Evolutionary conservation across 1,139 yeast genomes (phyloP).

Genomic region (Saccharomyces hybrid): DNA sequence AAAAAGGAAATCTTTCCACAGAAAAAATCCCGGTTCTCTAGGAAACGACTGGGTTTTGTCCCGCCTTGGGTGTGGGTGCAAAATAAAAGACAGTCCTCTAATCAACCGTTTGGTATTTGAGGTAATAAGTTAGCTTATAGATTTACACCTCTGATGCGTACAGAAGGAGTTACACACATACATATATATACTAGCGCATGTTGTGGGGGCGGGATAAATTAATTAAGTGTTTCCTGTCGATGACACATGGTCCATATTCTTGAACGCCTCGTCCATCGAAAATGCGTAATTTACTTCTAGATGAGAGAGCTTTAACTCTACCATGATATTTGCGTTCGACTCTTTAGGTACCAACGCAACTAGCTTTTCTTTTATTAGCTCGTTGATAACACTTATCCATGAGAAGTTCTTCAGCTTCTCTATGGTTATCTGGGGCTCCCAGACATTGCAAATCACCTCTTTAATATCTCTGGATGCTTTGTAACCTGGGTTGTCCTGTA

Average conservation of each 20-base stretch:
- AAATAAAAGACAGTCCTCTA: neutral
- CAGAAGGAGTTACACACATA: neutral
- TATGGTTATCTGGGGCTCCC: neutral
- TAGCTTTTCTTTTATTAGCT: neutral
- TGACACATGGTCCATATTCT: neutral
- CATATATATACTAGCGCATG: neutral
- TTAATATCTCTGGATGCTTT: slow-evolving; percentile 29
- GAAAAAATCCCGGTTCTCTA: too few relatives aligned
- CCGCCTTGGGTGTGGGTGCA: neutral
- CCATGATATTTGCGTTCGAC: neutral
- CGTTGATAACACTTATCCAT: neutral
- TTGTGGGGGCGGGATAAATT: neutral
- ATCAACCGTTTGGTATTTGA: neutral
- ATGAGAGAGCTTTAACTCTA: neutral
- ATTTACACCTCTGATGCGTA: neutral
- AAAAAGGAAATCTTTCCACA: neutral
- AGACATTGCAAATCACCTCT: slow-evolving; percentile 63
- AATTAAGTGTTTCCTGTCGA: neutral
- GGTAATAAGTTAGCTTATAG: neutral
- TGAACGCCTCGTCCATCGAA: neutral
- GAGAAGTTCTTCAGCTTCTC: neutral
- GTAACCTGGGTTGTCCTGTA: neutral
- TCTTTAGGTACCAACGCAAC: neutral
- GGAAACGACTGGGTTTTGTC: neutral
- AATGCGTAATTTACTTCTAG: neutral